A percentile compares a stretch with the other conserved stretches of the same genome.
Conservation (phyloP, 108 stramenopile species). For the Cyclotella cryptica region DNA sequence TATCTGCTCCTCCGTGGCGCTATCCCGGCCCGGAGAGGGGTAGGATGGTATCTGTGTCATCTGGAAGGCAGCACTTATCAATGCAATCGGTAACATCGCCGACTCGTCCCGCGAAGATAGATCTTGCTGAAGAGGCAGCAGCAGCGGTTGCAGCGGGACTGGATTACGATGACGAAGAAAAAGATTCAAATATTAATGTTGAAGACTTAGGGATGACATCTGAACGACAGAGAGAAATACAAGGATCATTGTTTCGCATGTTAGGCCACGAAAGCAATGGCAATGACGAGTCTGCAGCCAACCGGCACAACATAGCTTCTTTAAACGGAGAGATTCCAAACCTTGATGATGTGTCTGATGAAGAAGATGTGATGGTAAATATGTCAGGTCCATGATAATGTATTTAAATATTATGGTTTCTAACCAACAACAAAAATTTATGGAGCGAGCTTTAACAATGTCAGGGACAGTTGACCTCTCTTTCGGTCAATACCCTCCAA, state of each 20-base stretch:
- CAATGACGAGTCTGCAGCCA: neutral
- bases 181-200: conserved; percentile 52
- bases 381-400: too few relatives aligned
- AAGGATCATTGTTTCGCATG: conserved; percentile 89
- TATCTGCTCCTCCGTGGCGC: conserved; percentile 87
- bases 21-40: conserved; percentile 47
- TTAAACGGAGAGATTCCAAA: neutral
- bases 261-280: conserved; percentile 74
- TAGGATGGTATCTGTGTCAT: conserved; percentile 56
- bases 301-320: neutral
- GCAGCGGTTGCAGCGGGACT: conserved; percentile 26
- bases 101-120: conserved; percentile 24
- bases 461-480: conserved; percentile 79
- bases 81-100: conserved; percentile 33
- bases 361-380: too few relatives aligned
- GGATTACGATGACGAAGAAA: conserved; percentile 23
- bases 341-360: neutral
- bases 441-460: conserved; percentile 47
- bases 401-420: too few relatives aligned
- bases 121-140: conserved; percentile 25
- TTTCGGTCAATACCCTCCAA: conserved; percentile 81
- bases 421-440: neutral
- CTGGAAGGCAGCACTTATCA: conserved; percentile 18
- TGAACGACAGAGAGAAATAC: conserved; percentile 86
- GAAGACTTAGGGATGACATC: conserved; percentile 88